A percentile compares a stretch with the other conserved stretches of the same genome.
Conservation (phyloP, 306 rosid species). For the Rosa multiflora region DNA sequence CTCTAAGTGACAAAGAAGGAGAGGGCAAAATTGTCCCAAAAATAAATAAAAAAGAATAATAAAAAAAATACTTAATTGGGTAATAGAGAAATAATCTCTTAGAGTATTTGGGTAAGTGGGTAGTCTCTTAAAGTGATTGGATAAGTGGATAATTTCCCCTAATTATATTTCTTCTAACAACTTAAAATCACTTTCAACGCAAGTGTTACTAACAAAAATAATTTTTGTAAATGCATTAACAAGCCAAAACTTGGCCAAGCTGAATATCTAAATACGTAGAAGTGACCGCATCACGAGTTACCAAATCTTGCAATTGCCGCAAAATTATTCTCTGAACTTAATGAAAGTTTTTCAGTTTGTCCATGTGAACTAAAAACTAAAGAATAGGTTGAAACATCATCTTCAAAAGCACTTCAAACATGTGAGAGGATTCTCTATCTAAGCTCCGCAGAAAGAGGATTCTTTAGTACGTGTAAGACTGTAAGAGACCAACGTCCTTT, state of each 20-base stretch:
- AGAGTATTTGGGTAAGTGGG: no score
- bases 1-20: no score
- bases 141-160: no score
- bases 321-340: not conserved
- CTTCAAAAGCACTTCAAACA: not conserved
- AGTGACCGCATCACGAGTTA: not conserved
- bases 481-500: not conserved
- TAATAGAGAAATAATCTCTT: no score
- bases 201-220: not conserved
- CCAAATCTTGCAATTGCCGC: not conserved
- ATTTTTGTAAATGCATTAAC: not conserved
- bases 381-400: not conserved
- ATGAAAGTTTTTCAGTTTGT: not conserved
- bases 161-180: no score
- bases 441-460: not conserved
- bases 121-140: no score
- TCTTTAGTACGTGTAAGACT: not conserved
- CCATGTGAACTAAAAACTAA: not conserved
- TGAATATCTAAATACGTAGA: not conserved
- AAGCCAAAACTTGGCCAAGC: not conserved
- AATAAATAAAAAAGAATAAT: no score
- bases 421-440: slow-evolving; percentile 7
- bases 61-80: no score
- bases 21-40: no score
- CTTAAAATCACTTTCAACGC: no score